A percentile compares a stretch with the other conserved stretches of the same genome.
These are phyloP conservation scores for Didymella pomorum DNA, from an alignment of 2,329 filamentous ascomycete species.

Conservation along the genomic window DNA sequence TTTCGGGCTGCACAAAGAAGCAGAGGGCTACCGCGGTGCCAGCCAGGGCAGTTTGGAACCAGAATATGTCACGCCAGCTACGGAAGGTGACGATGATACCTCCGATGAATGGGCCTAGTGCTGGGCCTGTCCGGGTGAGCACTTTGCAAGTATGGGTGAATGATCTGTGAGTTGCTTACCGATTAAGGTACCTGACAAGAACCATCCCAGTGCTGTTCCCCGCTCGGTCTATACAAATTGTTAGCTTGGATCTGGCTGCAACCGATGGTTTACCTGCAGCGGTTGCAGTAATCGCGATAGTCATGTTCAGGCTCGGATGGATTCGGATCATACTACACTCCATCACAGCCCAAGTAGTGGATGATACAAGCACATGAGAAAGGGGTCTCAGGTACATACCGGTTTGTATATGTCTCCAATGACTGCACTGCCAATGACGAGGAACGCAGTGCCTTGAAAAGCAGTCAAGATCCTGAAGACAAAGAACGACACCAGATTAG, in stretches of 20 bases:
- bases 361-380: neutral
- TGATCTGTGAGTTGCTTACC: constrained; percentile 60
- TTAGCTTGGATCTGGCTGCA: constrained; percentile 41
- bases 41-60: constrained; percentile 75
- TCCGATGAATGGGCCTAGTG: constrained; percentile 65
- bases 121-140: constrained; percentile 59
- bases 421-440: constrained; percentile 74
- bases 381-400: constrained; percentile 31
- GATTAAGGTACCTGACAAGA: constrained; percentile 73
- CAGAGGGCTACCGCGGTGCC: constrained; percentile 67
- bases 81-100: constrained; percentile 79
- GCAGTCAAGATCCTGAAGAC: constrained; percentile 77
- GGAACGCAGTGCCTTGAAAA: constrained; percentile 77
- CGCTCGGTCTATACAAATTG: constrained; percentile 65
- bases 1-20: constrained; percentile 75
- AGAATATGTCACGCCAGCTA: constrained; percentile 79
- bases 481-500: constrained; percentile 75
- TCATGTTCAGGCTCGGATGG: neutral
- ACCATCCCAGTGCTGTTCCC: constrained; percentile 77
- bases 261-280: constrained; percentile 21
- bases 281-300: neutral
- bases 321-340: neutral
- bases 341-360: neutral
- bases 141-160: neutral
- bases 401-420: constrained; percentile 66